phyloP scores from a whole-genome alignment of 768 basidiomycete species.

The Plicaturopsis crispa region DNA sequence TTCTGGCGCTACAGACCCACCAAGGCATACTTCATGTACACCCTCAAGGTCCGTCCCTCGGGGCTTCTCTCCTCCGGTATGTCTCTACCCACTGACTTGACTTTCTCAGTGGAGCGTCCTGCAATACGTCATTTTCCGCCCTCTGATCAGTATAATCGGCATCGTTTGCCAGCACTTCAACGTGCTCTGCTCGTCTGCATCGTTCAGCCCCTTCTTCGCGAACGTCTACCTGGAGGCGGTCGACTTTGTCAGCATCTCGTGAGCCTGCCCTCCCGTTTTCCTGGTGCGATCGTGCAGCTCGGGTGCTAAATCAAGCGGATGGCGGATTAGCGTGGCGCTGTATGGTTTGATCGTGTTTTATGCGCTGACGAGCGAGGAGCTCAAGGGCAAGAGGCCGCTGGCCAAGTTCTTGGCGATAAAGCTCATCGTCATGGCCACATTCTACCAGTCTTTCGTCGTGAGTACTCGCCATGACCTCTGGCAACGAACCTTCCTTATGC shows the following conservation, averaged over 20 bases:
- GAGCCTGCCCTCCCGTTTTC: conserved; percentile 11
- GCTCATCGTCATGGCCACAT: conserved; percentile 81
- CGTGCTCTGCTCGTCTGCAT: conserved; percentile 61
- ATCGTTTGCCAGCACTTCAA: conserved; percentile 67
- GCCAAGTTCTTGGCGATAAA: conserved; percentile 87
- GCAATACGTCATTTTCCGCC: conserved; percentile 78
- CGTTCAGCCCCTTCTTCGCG: conserved; percentile 56
- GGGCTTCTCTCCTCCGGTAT: not conserved
- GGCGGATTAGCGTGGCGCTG: conserved; percentile 64
- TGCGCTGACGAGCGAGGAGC: conserved; percentile 70
- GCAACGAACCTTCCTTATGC: no score
- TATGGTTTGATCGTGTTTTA: conserved; percentile 86
- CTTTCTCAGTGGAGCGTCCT: conserved; percentile 69
- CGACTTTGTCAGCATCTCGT: conserved; percentile 82
- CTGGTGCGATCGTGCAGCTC: no score
- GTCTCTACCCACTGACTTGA: conserved; percentile 3
- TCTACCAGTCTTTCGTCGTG: conserved; percentile 78
- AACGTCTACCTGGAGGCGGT: conserved; percentile 63
- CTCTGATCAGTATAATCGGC: conserved; percentile 62
- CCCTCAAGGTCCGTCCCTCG: conserved; percentile 54
- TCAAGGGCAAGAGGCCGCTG: conserved; percentile 68
- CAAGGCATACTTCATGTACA: conserved; percentile 89
- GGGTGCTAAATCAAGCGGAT: no score
- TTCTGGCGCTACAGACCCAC: conserved; percentile 79
- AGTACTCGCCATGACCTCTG: conserved; percentile 15